These are phyloP conservation scores for Chlamydomonas reinhardtii DNA, from an alignment of 163 green algal genomes.

Conservation along the genomic window DNA sequence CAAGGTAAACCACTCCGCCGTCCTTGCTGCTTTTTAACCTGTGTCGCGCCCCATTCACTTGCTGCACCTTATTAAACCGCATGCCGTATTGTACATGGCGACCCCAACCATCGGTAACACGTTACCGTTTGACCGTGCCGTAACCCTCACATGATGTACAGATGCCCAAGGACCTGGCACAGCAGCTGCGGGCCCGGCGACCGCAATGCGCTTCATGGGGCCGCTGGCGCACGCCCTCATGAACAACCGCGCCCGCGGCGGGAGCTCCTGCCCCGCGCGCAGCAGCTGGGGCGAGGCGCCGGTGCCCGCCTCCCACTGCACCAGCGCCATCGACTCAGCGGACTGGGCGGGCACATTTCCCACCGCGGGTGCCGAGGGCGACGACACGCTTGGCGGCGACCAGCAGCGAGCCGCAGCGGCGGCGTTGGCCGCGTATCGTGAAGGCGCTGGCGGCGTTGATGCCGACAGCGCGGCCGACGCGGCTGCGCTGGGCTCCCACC, in stretches of 20 bases:
- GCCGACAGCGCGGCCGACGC: background rate
- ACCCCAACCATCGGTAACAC: no score
- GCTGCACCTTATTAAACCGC: no score
- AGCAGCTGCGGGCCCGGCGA: background rate
- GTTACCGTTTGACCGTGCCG: no score
- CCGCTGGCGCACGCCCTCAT: conserved; percentile 23
- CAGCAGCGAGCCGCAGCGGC: no score
- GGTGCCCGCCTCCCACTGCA: background rate
- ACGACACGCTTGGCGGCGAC: no score
- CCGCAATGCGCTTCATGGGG: background rate
- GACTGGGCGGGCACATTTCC: background rate
- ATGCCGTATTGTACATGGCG: no score
- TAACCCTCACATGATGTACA: no score
- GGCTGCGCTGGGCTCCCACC: background rate
- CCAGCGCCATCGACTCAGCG: background rate
- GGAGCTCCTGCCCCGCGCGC: background rate
- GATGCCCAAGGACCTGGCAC: background rate
- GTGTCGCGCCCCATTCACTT: no score
- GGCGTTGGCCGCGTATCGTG: background rate
- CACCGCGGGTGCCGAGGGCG: no score
- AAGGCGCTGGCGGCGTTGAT: no score
- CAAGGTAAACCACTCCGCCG: background rate
- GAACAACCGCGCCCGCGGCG: background rate
- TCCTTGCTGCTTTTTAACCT: no score
- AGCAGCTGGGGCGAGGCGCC: conserved; percentile 46